A percentile compares a stretch with the other conserved stretches of the same genome.
These are phyloP conservation scores for Fusarium nematophilum DNA, from an alignment of 2,329 filamentous ascomycete species.

Conservation along the genomic window DNA sequence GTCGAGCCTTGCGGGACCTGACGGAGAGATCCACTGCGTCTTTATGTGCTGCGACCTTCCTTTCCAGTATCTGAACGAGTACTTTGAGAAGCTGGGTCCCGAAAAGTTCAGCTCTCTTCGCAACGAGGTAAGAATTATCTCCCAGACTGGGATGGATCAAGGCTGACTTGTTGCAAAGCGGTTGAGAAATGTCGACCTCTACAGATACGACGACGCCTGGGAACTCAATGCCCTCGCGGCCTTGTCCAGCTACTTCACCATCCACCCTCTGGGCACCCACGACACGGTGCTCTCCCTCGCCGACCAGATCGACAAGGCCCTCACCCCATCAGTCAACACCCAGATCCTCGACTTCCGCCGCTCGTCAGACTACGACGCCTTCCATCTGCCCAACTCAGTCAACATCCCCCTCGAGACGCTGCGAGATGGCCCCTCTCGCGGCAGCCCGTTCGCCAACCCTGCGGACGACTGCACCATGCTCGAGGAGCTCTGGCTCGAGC, in stretches of 20 bases:
- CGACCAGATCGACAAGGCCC: conserved; percentile 41
- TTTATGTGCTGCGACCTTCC: conserved; percentile 73
- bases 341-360: conserved; percentile 59
- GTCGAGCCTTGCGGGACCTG: conserved; percentile 55
- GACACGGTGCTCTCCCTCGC: conserved; percentile 41
- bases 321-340: conserved; percentile 44
- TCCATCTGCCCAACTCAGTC: conserved; percentile 58
- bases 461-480: conserved; percentile 59
- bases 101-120: conserved; percentile 61
- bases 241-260: conserved; percentile 50
- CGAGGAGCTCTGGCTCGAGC: conserved; percentile 59
- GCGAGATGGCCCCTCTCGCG: conserved; percentile 41
- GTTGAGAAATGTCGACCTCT: conserved; percentile 61
- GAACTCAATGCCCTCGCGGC: conserved; percentile 56
- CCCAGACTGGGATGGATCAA: rapidly evolving
- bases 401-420: conserved; percentile 58
- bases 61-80: conserved; percentile 70
- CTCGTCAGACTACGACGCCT: conserved; percentile 53
- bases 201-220: conserved; percentile 68
- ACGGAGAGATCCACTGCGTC: conserved; percentile 63
- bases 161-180: conserved; percentile 50
- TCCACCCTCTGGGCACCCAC: conserved; percentile 40
- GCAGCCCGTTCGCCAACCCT: conserved; percentile 53
- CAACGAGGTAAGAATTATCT: conserved; percentile 48
- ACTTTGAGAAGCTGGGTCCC: conserved; percentile 64